Conservation (phyloP, 352 stramenopile genomes). For the Phytophthora agathidicida region DNA sequence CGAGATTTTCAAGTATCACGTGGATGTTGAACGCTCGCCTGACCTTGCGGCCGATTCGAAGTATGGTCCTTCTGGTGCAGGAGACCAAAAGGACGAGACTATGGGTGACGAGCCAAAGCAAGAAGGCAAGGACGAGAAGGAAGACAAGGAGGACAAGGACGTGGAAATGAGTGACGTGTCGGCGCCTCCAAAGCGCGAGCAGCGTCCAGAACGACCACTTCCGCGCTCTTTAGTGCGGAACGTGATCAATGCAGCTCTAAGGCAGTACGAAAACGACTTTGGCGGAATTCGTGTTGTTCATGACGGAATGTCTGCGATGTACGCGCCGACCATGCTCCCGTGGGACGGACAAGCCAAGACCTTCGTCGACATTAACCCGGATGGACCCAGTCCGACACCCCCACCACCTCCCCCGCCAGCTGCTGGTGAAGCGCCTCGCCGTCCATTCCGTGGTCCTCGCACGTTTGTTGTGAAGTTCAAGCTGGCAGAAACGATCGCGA, state of each 20-base stretch:
- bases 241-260: constrained; percentile 64
- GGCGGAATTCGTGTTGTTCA: constrained; percentile 61
- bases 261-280: constrained; percentile 61
- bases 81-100: constrained; percentile 47
- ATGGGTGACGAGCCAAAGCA: constrained; percentile 45
- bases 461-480: constrained; percentile 81
- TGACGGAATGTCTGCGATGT: constrained; percentile 70
- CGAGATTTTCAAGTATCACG: constrained; percentile 83
- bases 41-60: constrained; percentile 41
- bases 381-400: constrained; percentile 29
- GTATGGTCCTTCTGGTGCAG: constrained; percentile 50
- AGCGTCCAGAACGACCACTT: constrained; percentile 38
- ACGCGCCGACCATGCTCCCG: constrained; percentile 50
- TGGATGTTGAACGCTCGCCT: constrained; percentile 57
- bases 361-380: constrained; percentile 61
- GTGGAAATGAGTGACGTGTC: constrained; percentile 52
- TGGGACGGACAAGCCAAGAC: constrained; percentile 52
- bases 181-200: constrained; percentile 27
- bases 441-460: constrained; percentile 38
- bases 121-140: constrained; percentile 38
- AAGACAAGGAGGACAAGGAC: constrained; percentile 40
- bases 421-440: constrained; percentile 27
- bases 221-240: constrained; percentile 58
- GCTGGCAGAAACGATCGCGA: constrained; percentile 60
- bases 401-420: constrained; percentile 21